Evolutionary conservation across 495 filamentous ascomycete genomes (phyloP), one percentile per base, ranked within the genome.

Genomic region (Opeltia flavorubescens): DNA sequence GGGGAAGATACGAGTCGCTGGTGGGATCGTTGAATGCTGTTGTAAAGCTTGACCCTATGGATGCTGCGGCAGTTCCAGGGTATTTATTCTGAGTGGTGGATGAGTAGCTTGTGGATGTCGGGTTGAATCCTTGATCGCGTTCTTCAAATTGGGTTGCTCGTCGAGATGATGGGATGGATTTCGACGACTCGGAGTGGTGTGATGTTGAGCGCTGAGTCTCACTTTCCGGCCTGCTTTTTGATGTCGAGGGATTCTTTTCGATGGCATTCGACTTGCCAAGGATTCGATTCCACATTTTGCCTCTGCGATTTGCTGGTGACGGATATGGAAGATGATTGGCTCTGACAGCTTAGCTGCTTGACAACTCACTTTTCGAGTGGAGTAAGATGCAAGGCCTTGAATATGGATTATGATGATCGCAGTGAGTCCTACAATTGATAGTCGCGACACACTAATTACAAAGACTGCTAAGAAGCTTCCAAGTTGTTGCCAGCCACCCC

Each of bases 31-130:
- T 63, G n/a, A 67, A 64, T 25, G 74, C 72, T 31, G 74, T 76
- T 46, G 73, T 65, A 59, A 72, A 76, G 48, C 66, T 67, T 34
- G 72, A 74, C 35, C 68, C 73, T 33, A 71, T 60, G 0, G 71
- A 73, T 24, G 70, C 63, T 36, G 61, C 62, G 17, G 70, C 63
- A 21, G 59, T 54, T 40, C 68, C 72, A 49, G 55, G 60, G 54
- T 61, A 64, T 15, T 62, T 59, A 44, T 59, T 66, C 48, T 58
- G 50, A 12, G 66, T 65, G 6, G 64, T 60, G 23, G 63, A 54
- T 47, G 55, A 49, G 35, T 46, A 57, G 44, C 48, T 51, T 30
- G 54, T 59, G 33, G 57, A 60, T 1, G 54, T 43, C 3, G 57
- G 53, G 23, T 57, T 55, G 47, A 53, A 53, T 4, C 51, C 51